A percentile compares a stretch with the other conserved stretches of the same genome.
These are phyloP conservation scores for Hygrophoropsis aurantiaca DNA, from an alignment of 768 basidiomycete species.

Conservation along the genomic window DNA sequence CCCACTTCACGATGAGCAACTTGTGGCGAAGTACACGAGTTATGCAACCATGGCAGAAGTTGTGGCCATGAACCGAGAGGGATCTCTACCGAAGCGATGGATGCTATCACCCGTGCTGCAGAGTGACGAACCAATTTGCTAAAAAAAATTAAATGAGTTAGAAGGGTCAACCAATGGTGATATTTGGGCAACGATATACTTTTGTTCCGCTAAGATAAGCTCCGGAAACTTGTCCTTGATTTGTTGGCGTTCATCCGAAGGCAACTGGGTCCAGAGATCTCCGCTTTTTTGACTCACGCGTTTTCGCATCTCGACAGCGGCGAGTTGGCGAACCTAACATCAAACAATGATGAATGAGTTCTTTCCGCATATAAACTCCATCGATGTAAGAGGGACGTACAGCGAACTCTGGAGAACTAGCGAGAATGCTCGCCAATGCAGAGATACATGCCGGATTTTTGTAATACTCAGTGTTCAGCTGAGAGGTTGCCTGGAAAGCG, in stretches of 20 bases:
- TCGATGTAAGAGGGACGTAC: constrained; percentile 48
- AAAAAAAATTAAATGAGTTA: constrained; percentile 14
- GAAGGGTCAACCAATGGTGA: neutral
- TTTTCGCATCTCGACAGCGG: constrained; percentile 95
- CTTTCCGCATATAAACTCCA: constrained; percentile 8
- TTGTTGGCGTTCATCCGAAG: constrained; percentile 66
- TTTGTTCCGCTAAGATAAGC: constrained; percentile 72
- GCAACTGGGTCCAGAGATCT: constrained; percentile 75
- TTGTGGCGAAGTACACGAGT: constrained; percentile 66
- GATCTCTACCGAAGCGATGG: constrained; percentile 89
- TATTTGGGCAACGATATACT: constrained; percentile 44
- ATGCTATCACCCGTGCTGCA: constrained; percentile 87
- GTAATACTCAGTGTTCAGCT: constrained; percentile 91
- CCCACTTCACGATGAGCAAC: constrained; percentile 89
- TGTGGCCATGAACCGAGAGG: constrained; percentile 77
- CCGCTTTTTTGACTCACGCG: constrained; percentile 80
- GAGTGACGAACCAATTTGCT: constrained; percentile 93
- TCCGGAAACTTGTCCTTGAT: constrained; percentile 86
- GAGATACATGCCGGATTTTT: constrained; percentile 89
- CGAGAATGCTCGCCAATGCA: constrained; percentile 84
- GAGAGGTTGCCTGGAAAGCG: constrained; percentile 74
- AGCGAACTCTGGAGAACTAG: constrained; percentile 77
- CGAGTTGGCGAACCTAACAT: constrained; percentile 88
- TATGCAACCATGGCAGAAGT: constrained; percentile 84
- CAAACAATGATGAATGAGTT: neutral